These are phyloP conservation scores for Phaeosphaeriaceae sp. DNA, from an alignment of 2,329 filamentous ascomycete species.

Conservation along the genomic window DNA sequence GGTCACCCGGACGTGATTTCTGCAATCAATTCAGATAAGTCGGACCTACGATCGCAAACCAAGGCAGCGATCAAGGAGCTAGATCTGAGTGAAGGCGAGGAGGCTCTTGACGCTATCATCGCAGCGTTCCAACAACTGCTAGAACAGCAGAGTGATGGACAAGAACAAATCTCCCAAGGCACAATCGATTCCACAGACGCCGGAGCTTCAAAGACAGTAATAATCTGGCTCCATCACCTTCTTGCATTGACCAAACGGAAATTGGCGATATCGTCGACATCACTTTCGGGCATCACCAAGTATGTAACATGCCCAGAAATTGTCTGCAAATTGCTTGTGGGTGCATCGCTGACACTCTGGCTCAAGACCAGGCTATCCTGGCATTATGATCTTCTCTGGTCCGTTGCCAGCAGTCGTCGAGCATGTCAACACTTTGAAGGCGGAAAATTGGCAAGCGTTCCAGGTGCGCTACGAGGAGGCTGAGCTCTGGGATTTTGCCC, in stretches of 20 bases:
- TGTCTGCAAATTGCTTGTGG: not conserved
- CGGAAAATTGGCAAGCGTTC: constrained; percentile 55
- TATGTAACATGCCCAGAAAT: not conserved
- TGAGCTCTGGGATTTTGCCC: constrained; percentile 48
- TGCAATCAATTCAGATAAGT: constrained; percentile 43
- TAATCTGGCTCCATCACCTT: constrained; percentile 57
- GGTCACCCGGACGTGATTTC: constrained; percentile 49
- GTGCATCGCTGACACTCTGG: not conserved
- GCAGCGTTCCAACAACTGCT: constrained; percentile 43
- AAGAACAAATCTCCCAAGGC: not conserved
- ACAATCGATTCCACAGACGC: not conserved
- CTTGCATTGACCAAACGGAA: constrained; percentile 57
- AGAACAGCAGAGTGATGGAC: constrained; percentile 3
- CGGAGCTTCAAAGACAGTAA: constrained; percentile 43
- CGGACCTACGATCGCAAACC: constrained; percentile 46
- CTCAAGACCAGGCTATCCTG: constrained; percentile 51
- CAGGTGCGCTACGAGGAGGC: constrained; percentile 52
- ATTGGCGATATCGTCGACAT: constrained; percentile 47
- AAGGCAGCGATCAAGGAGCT: constrained; percentile 36
- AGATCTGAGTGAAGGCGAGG: constrained; percentile 47
- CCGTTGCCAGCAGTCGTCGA: constrained; percentile 46
- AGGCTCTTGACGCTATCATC: constrained; percentile 53
- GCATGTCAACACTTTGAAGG: constrained; percentile 52
- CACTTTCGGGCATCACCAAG: constrained; percentile 54
- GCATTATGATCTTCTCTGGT: constrained; percentile 54